Base-by-base conservation (phyloP, 2,329 filamentous ascomycete species). In the Monosporascus cannonballus region DNA sequence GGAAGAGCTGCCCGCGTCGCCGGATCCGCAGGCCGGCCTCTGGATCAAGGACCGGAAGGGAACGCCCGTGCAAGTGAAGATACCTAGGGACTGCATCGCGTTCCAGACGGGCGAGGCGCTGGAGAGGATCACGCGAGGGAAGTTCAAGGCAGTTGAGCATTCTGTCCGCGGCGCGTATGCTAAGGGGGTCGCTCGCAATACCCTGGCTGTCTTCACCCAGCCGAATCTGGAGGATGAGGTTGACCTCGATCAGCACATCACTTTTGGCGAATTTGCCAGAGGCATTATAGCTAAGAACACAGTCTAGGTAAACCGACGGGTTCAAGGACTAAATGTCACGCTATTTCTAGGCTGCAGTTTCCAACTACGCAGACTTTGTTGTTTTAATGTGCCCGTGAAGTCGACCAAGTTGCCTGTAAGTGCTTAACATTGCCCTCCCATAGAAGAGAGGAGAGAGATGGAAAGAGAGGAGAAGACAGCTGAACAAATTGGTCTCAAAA, bases 61-160 rank as follows among this genome's bases (percentile, higher is more conserved):
- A 2, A 76, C 86, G 54, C 86, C 89, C 1, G 87, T 92, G n/a
- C 94, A 97, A 71, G 90, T 97, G 61, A 85, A 86, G 66, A 96
- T 99, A 59, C 94, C 93, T 1, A 80, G 85, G 42, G 91, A 96
- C 67, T 94, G 90, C 69, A 86, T 99, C 48, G 94, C 90, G 1
- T 99, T 99, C 68, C 93, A 99, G 76, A 99, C 93, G 0, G 94
- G 93, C 2, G 90, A 96, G 73, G 87, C 93, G 1, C 76, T 99
- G 49, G 87, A 97, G 72, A 78, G 90, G 53, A 96, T 99, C 67
- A 97, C 93, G 0, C 76, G 81, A n/a, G 94, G 94, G 9, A 85
- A 83, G 64, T 96, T 99, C 76, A 90, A 87, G 71, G 94, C 94
- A 1, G 94, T 97, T 55, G 93, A 94, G 59, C 94, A 99, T 75